Percentiles rank a stretch among this genome's conserved stretches.
Conservation (phyloP, 495 filamentous ascomycete genomes). For the Penicillium parvum region DNA sequence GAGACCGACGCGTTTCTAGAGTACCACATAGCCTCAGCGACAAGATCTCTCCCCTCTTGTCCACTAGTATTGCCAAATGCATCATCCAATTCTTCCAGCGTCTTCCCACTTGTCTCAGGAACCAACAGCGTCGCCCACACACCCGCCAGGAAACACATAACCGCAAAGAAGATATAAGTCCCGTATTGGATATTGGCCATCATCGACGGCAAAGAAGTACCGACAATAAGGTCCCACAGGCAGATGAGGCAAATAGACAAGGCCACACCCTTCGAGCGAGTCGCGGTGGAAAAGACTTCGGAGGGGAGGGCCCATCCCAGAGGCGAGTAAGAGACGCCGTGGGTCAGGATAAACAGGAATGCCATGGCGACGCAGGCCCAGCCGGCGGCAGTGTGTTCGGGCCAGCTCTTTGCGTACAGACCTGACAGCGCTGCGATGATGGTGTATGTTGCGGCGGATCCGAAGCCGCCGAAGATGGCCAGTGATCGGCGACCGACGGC, state of each 20-base stretch:
- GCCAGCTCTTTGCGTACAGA: slow-evolving; percentile 55
- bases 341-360: background rate
- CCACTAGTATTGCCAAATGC: slow-evolving; percentile 2
- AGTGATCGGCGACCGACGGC: slow-evolving; percentile 9
- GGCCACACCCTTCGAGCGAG: slow-evolving; percentile 37
- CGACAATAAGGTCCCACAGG: slow-evolving; percentile 45
- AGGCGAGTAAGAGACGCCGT: slow-evolving; percentile 47
- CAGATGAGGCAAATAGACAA: slow-evolving; percentile 40
- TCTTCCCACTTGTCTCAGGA: slow-evolving; percentile 14
- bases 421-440: slow-evolving; percentile 66
- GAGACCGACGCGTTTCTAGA: too few species aligned
- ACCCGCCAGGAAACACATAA: slow-evolving; percentile 45
- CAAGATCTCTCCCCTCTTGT: slow-evolving; percentile 2
- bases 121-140: slow-evolving; percentile 48
- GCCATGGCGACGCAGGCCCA: slow-evolving; percentile 66
- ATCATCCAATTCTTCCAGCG: slow-evolving; percentile 4
- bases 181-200: slow-evolving; percentile 37
- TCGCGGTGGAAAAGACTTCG: slow-evolving; percentile 41
- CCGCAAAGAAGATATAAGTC: slow-evolving; percentile 43
- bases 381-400: slow-evolving; percentile 51
- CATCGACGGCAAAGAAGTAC: slow-evolving; percentile 39
- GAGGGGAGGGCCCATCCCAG: slow-evolving; percentile 37
- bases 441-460: slow-evolving; percentile 61
- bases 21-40: background rate
- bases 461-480: slow-evolving; percentile 11